Conservation (phyloP, 2,329 filamentous ascomycete genomes). For the Ophiosphaerella korrae region DNA sequence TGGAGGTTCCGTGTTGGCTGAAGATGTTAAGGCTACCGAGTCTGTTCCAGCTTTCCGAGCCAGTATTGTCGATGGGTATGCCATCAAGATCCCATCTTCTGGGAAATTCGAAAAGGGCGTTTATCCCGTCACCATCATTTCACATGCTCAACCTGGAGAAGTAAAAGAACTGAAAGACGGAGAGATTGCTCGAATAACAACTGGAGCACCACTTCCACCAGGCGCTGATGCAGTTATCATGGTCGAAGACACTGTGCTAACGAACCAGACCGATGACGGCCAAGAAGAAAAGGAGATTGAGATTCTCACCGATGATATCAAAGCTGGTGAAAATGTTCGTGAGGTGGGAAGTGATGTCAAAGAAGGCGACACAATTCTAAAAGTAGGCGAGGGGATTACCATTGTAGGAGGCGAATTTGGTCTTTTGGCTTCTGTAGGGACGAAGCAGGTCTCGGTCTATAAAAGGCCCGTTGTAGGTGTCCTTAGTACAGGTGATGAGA, state of each 20-base stretch:
- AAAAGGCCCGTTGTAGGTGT: constrained; percentile 80
- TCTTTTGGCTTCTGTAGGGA: constrained; percentile 83
- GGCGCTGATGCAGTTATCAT: constrained; percentile 92
- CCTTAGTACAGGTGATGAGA: constrained; percentile 92
- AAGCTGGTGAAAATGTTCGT: constrained; percentile 82
- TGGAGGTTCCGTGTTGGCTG: constrained; percentile 78
- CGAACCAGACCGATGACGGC: constrained; percentile 75
- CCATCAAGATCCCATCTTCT: constrained; percentile 50
- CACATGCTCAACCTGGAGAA: constrained; percentile 79
- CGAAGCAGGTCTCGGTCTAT: constrained; percentile 72
- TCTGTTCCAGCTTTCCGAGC: constrained; percentile 91
- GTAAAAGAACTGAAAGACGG: constrained; percentile 69
- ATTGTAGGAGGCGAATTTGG: constrained; percentile 90
- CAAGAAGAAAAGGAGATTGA: constrained; percentile 86
- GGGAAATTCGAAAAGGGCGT: constrained; percentile 68
- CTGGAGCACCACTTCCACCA: constrained; percentile 85
- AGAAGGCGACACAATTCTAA: constrained; percentile 70
- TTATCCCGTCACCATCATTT: constrained; percentile 85
- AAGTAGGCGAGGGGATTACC: constrained; percentile 80
- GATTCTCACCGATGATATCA: constrained; percentile 77
- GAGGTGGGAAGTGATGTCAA: constrained; percentile 89
- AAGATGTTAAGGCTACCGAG: constrained; percentile 79
- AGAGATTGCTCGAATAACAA: constrained; percentile 88
- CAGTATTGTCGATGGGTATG: constrained; percentile 97
- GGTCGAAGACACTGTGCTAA: constrained; percentile 90